Conservation (phyloP, 2,329 filamentous ascomycete species). For the Pseudogymnoascus sp. region DNA sequence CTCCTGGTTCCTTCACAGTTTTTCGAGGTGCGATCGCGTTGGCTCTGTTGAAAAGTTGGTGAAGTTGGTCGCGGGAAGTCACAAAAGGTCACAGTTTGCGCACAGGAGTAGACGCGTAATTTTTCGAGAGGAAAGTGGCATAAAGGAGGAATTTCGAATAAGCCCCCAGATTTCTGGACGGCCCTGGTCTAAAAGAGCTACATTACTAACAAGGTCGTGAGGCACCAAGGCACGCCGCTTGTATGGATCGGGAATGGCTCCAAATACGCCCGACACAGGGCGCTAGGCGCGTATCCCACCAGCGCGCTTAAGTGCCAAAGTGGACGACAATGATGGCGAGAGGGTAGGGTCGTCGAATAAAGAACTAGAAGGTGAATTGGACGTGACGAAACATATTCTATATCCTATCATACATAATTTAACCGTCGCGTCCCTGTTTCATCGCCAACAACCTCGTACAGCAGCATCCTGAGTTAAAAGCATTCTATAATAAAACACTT, state of each 20-base stretch:
- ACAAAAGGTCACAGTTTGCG: not conserved
- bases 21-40: not conserved
- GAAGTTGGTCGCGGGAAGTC: not conserved
- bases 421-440: not conserved
- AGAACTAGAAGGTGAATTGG: conserved; percentile 1
- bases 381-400: conserved; percentile 6
- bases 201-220: not conserved
- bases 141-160: not conserved
- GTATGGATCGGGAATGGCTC: conserved; percentile 2
- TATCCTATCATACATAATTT: conserved; percentile 2
- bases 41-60: not conserved
- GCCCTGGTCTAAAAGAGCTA: not conserved
- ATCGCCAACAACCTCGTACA: not conserved
- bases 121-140: not conserved
- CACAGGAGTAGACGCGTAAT: not conserved
- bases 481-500: not conserved
- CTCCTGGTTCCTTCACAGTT: not conserved
- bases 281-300: conserved; percentile 6
- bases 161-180: not conserved
- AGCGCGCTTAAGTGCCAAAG: conserved; percentile 7
- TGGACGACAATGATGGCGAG: conserved; percentile 2
- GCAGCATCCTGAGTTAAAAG: not conserved
- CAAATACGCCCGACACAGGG: not conserved
- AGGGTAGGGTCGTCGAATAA: not conserved
- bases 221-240: conserved; percentile 1